A percentile compares a stretch with the other conserved stretches of the same genome.
Conservation (phyloP, 305 asterid genomes). For the Fraxinus angustifolia region DNA sequence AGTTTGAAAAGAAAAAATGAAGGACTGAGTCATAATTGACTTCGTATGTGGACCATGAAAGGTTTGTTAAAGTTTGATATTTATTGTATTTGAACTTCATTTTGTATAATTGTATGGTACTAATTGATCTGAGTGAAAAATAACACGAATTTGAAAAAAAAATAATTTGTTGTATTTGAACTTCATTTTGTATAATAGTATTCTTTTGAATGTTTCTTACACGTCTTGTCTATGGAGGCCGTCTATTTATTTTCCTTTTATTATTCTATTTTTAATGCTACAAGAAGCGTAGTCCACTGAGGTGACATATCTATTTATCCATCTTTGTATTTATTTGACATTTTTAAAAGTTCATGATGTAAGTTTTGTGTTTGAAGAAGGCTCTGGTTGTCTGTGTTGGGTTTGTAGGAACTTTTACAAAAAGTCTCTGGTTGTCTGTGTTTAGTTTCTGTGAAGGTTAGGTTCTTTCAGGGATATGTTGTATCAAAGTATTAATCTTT, state of each 20-base stretch:
- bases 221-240: constrained; percentile 46
- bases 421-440: neutral
- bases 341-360: neutral
- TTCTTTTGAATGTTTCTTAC: constrained; percentile 56
- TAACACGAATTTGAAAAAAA: neutral
- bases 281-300: constrained; percentile 22
- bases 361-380: constrained; percentile 11
- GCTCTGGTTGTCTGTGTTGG: neutral
- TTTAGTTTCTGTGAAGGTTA: constrained; percentile 22
- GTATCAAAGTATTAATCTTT: constrained; percentile 22
- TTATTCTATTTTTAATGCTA: constrained; percentile 21
- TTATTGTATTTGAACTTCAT: neutral
- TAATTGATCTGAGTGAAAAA: neutral
- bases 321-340: constrained; percentile 18
- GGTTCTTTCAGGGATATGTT: constrained; percentile 26
- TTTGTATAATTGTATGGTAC: neutral
- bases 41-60: constrained; percentile 9
- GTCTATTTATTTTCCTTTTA: constrained; percentile 31
- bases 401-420: neutral
- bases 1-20: neutral
- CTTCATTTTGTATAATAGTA: neutral
- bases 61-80: constrained; percentile 39
- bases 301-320: constrained; percentile 20
- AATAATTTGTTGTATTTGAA: no score
- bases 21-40: constrained; percentile 1